Evolutionary conservation across 257 asterid species (phyloP).

Genomic region (Nicotiana paniculata): DNA sequence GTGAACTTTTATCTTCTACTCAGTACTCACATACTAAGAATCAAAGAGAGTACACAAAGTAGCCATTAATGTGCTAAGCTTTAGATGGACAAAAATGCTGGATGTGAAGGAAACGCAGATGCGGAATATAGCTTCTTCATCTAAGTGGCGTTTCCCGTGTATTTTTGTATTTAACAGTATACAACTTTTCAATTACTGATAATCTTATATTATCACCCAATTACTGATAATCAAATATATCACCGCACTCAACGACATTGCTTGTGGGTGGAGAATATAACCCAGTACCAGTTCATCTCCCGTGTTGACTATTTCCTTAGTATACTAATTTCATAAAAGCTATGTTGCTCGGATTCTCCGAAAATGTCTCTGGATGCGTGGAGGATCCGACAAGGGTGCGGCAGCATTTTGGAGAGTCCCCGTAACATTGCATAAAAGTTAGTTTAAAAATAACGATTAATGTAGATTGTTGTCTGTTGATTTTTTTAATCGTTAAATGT

Average conservation of each 20-base stretch:
- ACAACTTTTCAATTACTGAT: neutral
- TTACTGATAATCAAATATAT: neutral
- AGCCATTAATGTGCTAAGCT: neutral
- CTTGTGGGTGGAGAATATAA: slow-evolving; percentile 4
- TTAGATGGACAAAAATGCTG: neutral
- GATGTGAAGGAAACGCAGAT: no score
- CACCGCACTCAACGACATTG: neutral
- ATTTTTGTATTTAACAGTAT: neutral
- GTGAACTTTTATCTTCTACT: neutral
- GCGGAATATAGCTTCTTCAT: neutral
- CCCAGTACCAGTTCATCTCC: slow-evolving; percentile 3
- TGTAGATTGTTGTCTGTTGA: neutral
- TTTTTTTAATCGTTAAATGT: neutral
- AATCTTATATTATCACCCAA: neutral
- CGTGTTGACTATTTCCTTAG: neutral
- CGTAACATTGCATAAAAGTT: neutral
- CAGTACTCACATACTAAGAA: neutral
- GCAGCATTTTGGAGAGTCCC: no score
- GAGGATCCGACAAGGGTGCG: no score
- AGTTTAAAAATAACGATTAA: neutral
- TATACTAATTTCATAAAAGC: neutral
- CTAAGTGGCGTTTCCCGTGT: neutral
- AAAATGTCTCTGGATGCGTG: no score
- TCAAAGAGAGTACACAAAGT: neutral
- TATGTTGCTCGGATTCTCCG: no score